Conservation (phyloP, 371 early-diverging fungal genomes). For the Lichtheimia corymbifera region DNA sequence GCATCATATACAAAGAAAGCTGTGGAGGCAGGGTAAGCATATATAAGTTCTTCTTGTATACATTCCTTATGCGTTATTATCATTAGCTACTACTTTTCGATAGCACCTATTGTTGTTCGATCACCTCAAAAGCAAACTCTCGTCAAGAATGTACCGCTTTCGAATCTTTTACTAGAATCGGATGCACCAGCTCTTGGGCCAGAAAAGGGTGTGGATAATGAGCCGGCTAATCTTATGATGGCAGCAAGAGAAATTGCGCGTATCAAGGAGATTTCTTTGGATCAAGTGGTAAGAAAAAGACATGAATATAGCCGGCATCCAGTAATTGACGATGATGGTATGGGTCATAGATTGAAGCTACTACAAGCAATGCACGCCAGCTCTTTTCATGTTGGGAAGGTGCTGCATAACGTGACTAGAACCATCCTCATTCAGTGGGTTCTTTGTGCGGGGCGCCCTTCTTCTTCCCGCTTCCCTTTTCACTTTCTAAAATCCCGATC, state of each 20-base stretch:
- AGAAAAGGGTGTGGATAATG: constrained; percentile 57
- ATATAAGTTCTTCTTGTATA: too few species aligned
- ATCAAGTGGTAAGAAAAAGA: constrained; percentile 45
- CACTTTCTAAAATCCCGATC: not conserved
- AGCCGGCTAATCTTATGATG: constrained; percentile 50
- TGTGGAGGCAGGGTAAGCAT: constrained; percentile 35
- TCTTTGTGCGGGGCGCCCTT: not conserved
- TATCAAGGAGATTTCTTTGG: constrained; percentile 54
- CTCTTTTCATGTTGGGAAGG: constrained; percentile 4
- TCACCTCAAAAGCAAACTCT: constrained; percentile 50
- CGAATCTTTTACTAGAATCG: constrained; percentile 62
- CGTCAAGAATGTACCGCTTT: constrained; percentile 53
- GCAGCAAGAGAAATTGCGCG: constrained; percentile 58
- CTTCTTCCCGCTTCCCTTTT: not conserved
- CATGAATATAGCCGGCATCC: constrained; percentile 39
- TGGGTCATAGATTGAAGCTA: too few species aligned
- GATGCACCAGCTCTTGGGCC: constrained; percentile 73
- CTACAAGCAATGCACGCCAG: too few species aligned
- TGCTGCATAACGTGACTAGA: constrained; percentile 27
- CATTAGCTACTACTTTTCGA: constrained; percentile 49
- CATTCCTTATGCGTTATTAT: too few species aligned
- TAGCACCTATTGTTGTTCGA: constrained; percentile 61
- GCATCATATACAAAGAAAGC: constrained; percentile 49
- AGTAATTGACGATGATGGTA: constrained; percentile 35
- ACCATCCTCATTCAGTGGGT: not conserved